Base-by-base conservation (phyloP, 768 basidiomycete species). In the Amanita brunnescens region DNA sequence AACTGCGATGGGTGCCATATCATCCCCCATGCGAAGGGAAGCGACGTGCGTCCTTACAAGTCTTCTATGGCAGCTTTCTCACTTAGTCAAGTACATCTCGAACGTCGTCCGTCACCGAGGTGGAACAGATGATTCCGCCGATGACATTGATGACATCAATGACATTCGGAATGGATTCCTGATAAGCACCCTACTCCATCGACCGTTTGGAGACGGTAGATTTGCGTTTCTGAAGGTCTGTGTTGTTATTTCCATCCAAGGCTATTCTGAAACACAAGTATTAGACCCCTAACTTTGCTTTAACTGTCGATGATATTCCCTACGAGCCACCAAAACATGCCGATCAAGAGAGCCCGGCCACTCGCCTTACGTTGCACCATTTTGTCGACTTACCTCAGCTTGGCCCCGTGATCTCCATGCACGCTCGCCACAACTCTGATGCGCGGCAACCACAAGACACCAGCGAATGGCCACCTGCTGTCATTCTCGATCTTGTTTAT, bases 221-320 rank as follows among this genome's bases (percentile, higher is more conserved):
- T 46, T 55, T 23, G 56, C 56, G 6, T 57, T 57, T 43, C 38
- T 57, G 32, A 51, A 55, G 49, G 56, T 57, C 44, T 23, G 48
- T 24, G n/a, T n/a, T 54, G 34, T 56, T 47, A 43, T 52, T 37
- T 54, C 32, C 53, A 45, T 50, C 20, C 2, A 42, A 29, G 45
- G 24, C 44, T 45, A 42, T 48, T n/a, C 33, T 54, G 23, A 43
- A 43, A 43, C 41, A 24, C 8, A 26, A 43, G 23, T 43, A 45
- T 45, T 51, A 54, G 53, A 54, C 53, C 10, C 53, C 53, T 23
- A 54, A 52, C 50, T 51, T 54, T 45, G 34, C 32, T 33, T 37
- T 54, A 34, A 39, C 34, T 38, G 49, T 49, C 16, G 49, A 51
- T 30, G 53, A 54, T 42, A 52, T 54, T 37, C 53, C 53, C 33